phyloP scores from a whole-genome alignment of 805 yeast genomes.

The Yarrowia sp. region DNA sequence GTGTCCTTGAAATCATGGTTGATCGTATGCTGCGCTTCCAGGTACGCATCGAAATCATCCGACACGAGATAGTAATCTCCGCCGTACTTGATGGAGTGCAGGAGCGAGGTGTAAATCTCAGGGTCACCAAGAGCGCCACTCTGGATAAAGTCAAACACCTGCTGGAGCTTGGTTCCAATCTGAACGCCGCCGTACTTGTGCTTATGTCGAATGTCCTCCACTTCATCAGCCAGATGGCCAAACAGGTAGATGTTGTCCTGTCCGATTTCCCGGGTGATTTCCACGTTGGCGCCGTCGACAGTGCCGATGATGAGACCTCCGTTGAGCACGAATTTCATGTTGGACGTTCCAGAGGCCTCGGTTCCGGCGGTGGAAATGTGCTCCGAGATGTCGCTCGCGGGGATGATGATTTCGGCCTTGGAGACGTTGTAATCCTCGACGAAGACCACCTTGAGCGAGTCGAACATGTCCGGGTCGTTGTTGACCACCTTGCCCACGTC shows the following conservation, averaged over 20 bases:
- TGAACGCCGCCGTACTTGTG: slow-evolving; percentile 68
- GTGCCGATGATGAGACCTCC: slow-evolving; percentile 96
- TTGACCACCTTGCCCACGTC: slow-evolving; percentile 82
- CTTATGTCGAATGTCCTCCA: slow-evolving; percentile 79
- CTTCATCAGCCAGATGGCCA: slow-evolving; percentile 89
- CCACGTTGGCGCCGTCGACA: slow-evolving; percentile 96
- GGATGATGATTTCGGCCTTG: slow-evolving; percentile 88
- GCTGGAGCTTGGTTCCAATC: slow-evolving; percentile 64
- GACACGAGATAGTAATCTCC: slow-evolving; percentile 88
- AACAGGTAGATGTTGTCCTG: slow-evolving; percentile 91
- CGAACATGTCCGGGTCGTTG: slow-evolving; percentile 74
- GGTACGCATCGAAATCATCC: slow-evolving; percentile 87
- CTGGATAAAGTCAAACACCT: slow-evolving; percentile 72
- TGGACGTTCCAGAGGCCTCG: slow-evolving; percentile 94
- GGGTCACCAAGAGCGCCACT: slow-evolving; percentile 74
- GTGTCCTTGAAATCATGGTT: slow-evolving; percentile 73
- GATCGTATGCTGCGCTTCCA: slow-evolving; percentile 79
- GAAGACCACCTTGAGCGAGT: slow-evolving; percentile 82
- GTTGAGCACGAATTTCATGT: slow-evolving; percentile 92
- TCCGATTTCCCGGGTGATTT: slow-evolving; percentile 91
- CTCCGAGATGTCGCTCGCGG: slow-evolving; percentile 89
- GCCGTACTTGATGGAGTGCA: slow-evolving; percentile 71
- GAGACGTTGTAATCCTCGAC: slow-evolving; percentile 93
- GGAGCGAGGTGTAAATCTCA: slow-evolving; percentile 64
- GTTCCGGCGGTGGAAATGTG: slow-evolving; percentile 98